phyloP scores from a whole-genome alignment of 2,329 filamentous ascomycete species.

The Trichoderma pleuroti region DNA sequence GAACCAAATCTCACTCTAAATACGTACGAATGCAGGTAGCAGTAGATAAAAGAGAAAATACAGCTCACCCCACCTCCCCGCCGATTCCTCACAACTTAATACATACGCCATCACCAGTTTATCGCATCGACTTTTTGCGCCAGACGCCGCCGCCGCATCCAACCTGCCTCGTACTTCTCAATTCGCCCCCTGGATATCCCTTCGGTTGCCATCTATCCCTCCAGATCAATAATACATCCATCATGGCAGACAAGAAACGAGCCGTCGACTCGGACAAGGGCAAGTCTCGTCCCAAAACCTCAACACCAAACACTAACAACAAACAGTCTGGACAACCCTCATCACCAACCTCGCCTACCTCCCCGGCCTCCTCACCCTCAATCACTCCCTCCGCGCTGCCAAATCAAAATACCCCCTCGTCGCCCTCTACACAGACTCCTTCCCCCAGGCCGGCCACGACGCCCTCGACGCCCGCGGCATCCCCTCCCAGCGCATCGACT shows the following conservation, averaged over 20 bases:
- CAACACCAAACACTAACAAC: not conserved
- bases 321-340: slow-evolving; percentile 76
- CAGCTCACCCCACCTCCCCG: slow-evolving; percentile 10
- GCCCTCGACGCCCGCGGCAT: slow-evolving; percentile 70
- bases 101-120: not conserved
- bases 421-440: slow-evolving; percentile 76
- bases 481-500: slow-evolving; percentile 64
- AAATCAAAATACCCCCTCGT: slow-evolving; percentile 72
- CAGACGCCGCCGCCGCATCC: not conserved
- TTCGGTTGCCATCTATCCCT: not conserved
- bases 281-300: slow-evolving; percentile 17
- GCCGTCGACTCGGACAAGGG: slow-evolving; percentile 41
- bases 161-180: not conserved
- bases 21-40: no score
- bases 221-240: not conserved
- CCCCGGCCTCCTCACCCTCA: slow-evolving; percentile 75
- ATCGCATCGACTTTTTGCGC: not conserved
- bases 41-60: not conserved
- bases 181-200: not conserved
- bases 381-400: slow-evolving; percentile 67
- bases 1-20: not conserved
- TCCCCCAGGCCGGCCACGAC: slow-evolving; percentile 64
- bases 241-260: slow-evolving; percentile 29
- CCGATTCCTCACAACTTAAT: not conserved
- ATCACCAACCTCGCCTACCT: slow-evolving; percentile 84